Evolutionary conservation across 176 grass and related monocot genomes (phyloP).

Genomic region (Triticum aestivum): IWGSC_CS_RefSeq_v2.1 NC_057811.1:93074431-93074930

Average conservation of each 20-base stretch:
- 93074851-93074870: constrained; percentile 12
- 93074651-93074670: not conserved
- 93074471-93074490: constrained; percentile 4
- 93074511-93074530: not conserved
- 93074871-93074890: constrained; percentile 33
- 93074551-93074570: not conserved
- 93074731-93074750: constrained; percentile 59
- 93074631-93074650: not conserved
- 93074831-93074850: constrained; percentile 7
- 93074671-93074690: not conserved
- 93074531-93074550: not conserved
- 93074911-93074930: constrained; percentile 86
- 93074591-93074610: not conserved
- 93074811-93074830: constrained; percentile 32
- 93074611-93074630: constrained; percentile 3
- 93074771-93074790: constrained; percentile 63
- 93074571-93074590: not conserved
- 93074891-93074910: constrained; percentile 76
- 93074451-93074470: constrained; percentile 11
- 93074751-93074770: constrained; percentile 92
- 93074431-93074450: constrained; percentile 10
- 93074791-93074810: constrained; percentile 67
- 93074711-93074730: constrained; percentile 74
- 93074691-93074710: constrained; percentile 4
- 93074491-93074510: not conserved